These are phyloP conservation scores for Amphicarpaea edgeworthii DNA, from an alignment of 306 rosid species.

Conservation along the genomic window DNA sequence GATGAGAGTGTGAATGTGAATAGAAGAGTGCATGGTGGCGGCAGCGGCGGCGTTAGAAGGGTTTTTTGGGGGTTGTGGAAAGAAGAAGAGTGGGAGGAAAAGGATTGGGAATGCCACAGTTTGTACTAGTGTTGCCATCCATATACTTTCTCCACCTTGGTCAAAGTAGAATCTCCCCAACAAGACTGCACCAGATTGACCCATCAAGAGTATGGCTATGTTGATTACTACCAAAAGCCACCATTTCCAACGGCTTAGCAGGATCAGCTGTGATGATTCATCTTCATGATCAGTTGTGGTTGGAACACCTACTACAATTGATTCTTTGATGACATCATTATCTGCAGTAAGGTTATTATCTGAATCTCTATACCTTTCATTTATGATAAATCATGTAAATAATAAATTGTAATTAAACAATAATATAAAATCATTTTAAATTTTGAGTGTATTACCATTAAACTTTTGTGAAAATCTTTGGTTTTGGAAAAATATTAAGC, in stretches of 20 bases:
- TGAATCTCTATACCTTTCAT: no score
- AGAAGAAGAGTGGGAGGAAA: constrained; percentile 54
- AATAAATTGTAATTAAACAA: no score
- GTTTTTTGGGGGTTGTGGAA: constrained; percentile 46
- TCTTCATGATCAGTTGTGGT: constrained; percentile 4
- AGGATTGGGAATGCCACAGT: constrained; percentile 72
- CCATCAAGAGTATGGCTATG: constrained; percentile 62
- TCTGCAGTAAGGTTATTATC: background rate
- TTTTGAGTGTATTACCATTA: no score
- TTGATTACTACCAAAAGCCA: constrained; percentile 66
- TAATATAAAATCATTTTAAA: no score
- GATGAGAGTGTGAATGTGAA: constrained; percentile 42
- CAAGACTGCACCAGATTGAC: constrained; percentile 75
- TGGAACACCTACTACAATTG: background rate
- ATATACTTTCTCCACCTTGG: constrained; percentile 71
- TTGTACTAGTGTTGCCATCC: constrained; percentile 81
- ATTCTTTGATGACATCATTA: constrained; percentile 22
- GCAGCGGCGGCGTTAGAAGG: constrained; percentile 1
- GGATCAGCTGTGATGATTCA: constrained; percentile 18
- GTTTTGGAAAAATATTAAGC: background rate
- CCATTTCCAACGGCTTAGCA: constrained; percentile 65
- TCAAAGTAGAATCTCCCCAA: constrained; percentile 75
- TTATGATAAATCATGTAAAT: no score
- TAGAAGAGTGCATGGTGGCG: constrained; percentile 41
- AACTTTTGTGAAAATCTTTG: background rate